Evolutionary conservation across 805 yeast species (phyloP), one percentile per base, ranked within the genome.

Genomic region (Ogataea henricii): DNA sequence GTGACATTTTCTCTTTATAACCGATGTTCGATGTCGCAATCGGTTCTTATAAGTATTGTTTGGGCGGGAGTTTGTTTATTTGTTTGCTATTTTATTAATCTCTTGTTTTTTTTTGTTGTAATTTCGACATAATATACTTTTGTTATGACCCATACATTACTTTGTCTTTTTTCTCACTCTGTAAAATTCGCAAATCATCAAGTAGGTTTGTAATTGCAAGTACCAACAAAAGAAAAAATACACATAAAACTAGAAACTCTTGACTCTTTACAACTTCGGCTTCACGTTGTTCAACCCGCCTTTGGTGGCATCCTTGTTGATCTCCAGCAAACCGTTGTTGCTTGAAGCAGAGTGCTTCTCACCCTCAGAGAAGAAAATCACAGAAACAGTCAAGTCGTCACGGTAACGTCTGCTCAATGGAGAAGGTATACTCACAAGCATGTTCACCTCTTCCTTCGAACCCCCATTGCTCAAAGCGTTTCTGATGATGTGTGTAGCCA

Each of bases 301-400:
- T 44, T 77, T 62, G 8, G 87, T 82, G 21, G 85, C 87, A 17
- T 68, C 73, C 20, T 70, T 59, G 57, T 82, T 82, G 53, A 82
- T 72, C 55, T 78, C 85, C 53, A 82, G 64, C 55, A 70, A 70
- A 2, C 85, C 85, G 18, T 57, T 58, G 26, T 72, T 74, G 52
- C 71, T 65, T 23, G 49, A 43, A 13, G 71, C 70, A n/a, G 63
- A 59, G 6, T 66, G 63, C 41, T 74, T 75, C 20, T 80, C 80
- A 10, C 96, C 96, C 40, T 64, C 64, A 9, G 59, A 50, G 64
- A 94, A 94, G 68, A 94, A 94, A 2, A 92, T 89, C 20, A 94
- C 99, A 2, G 97, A 89, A 4, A 91, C 97, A 0, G 98, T 91
- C 63, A 94, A 75, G 66, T 94, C 99, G 69, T 94, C 99, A 66